Evolutionary conservation across 768 basidiomycete species (phyloP), one percentile per base, ranked within the genome.

Genomic region (Wakefieldia striispora): DNA sequence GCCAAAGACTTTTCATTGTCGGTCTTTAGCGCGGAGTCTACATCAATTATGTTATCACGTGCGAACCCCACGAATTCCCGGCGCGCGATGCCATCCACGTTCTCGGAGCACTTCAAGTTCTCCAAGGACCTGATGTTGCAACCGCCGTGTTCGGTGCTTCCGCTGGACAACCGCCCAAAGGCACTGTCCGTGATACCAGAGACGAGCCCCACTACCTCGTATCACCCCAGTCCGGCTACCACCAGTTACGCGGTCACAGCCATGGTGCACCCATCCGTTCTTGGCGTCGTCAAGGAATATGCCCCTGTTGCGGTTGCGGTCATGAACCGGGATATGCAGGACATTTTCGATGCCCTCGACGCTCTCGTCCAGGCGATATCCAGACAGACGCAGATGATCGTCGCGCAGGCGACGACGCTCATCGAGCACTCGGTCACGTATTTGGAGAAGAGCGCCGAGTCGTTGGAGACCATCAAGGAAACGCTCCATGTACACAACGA

Each of bases 331-430:
- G 84, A 86, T 49, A 63, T 83, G 43, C 70, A 75, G 19, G 83
- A 84, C 54, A 69, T 86, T 17, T 62, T 79, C 29, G 77, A 78
- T 21, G 82, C 81, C 4, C 70, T 86, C 26, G 84, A 86, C 54
- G 79, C 75, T 1, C 72, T 86, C 31, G 67, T 77, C 51, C 68
- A 65, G 27, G 75, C 75, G 37, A 75, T 85, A 45, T 73, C 72
- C 11, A 71, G 69, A 43, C 81, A 84, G 51, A 66, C 64, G 9
- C 61, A 61, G 33, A 51, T 57, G 3, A 39, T 68, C 11, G 44
- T 66, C 19, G 33, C 43, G 4, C 58, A 66, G 21, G 78, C 77
- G 12, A 65, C 73, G 31, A 56, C 57, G 20, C 65, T 78, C 44
- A 65, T 83, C 35, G 67, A 73, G 41, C 72, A 77, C 37, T 79